Conservation (phyloP, 2,329 filamentous ascomycete genomes). For the Diaporthe ilicicola region DNA sequence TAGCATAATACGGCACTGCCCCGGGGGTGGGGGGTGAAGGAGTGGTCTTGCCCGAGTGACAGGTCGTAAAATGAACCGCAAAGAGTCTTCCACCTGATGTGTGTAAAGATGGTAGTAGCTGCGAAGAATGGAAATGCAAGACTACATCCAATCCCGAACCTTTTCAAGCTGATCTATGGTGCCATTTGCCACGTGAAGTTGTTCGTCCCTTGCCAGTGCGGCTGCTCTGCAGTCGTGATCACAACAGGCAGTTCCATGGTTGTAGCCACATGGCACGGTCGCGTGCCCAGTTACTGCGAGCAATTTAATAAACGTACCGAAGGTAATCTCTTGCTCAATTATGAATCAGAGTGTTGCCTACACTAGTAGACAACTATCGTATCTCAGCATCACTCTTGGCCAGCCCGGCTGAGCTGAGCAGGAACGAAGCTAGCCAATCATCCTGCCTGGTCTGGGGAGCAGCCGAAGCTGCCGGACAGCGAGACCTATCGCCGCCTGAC, state of each 20-base stretch:
- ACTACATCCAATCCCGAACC: neutral
- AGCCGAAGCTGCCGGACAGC: slow-evolving; percentile 11
- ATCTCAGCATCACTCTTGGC: neutral
- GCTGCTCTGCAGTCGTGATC: neutral
- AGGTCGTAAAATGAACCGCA: neutral
- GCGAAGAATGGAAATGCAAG: neutral
- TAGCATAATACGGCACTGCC: neutral
- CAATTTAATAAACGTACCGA: slow-evolving; percentile 3
- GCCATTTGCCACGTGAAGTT: neutral
- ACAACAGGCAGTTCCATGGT: neutral
- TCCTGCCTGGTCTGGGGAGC: slow-evolving; percentile 9
- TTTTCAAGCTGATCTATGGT: neutral
- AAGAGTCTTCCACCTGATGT: too few relatives aligned
- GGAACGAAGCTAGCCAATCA: neutral
- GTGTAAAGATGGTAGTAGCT: neutral
- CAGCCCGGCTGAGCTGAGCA: slow-evolving; percentile 8
- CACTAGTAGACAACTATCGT: slow-evolving; percentile 23
- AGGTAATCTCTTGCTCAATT: neutral
- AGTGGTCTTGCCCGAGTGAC: neutral
- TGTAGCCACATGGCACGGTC: neutral
- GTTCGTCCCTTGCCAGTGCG: neutral
- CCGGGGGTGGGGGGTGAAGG: neutral
- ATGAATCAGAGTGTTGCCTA: slow-evolving; percentile 20
- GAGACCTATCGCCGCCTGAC: slow-evolving; percentile 16
- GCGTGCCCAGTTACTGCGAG: neutral